A percentile compares a stretch with the other conserved stretches of the same genome.
phyloP scores from a whole-genome alignment of 495 filamentous ascomycete genomes.

The Penicillium ucsense region DNA sequence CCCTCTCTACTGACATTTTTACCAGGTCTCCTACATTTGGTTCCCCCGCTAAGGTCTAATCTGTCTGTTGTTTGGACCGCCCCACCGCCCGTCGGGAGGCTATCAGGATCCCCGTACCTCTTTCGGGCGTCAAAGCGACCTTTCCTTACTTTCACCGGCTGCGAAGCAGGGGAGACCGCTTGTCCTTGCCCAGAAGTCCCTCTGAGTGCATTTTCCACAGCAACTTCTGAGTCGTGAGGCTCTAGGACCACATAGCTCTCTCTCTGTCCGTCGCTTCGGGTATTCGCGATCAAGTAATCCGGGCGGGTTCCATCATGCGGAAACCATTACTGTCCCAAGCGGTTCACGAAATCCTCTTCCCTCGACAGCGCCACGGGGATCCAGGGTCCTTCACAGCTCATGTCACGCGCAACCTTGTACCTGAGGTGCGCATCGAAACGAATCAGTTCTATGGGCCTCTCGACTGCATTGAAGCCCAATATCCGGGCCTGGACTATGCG shows the following conservation, averaged over 20 bases:
- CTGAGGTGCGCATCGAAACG: slow-evolving; percentile 80
- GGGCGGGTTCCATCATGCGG: slow-evolving; percentile 38
- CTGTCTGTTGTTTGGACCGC: background rate
- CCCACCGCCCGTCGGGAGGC: slow-evolving; percentile 1
- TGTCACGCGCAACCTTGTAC: slow-evolving; percentile 61
- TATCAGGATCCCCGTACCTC: background rate
- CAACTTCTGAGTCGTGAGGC: no score
- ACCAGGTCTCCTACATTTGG: background rate
- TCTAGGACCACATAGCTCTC: no score
- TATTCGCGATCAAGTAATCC: background rate
- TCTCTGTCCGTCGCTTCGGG: no score
- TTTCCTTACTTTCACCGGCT: no score
- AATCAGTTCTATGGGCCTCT: slow-evolving; percentile 77
- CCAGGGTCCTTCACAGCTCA: slow-evolving; percentile 49
- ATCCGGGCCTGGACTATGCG: slow-evolving; percentile 84
- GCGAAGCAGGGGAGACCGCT: no score
- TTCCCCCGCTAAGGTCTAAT: slow-evolving; percentile 3
- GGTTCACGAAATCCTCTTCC: slow-evolving; percentile 49
- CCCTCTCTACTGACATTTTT: background rate
- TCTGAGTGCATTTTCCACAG: no score
- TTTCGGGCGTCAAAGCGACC: no score
- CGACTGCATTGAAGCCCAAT: slow-evolving; percentile 78
- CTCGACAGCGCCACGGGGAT: slow-evolving; percentile 44
- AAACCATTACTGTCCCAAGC: slow-evolving; percentile 46
- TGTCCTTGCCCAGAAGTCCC: no score